A percentile compares a stretch with the other conserved stretches of the same genome.
These are phyloP conservation scores for Aaosphaeria pasadenensis DNA, from an alignment of 2,329 filamentous ascomycete species.

Conservation along the genomic window DNA sequence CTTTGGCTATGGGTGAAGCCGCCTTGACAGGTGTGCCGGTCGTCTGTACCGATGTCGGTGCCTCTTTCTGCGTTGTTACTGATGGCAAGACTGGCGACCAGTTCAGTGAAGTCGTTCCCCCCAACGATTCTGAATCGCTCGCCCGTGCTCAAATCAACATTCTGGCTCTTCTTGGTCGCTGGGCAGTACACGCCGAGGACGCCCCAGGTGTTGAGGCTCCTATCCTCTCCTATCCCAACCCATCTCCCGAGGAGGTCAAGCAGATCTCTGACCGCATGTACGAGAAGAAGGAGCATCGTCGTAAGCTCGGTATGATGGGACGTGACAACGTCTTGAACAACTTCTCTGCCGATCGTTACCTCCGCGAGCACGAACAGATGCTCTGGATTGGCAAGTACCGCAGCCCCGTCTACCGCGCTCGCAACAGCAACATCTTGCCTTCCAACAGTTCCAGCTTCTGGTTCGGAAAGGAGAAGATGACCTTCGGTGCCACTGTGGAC, in stretches of 20 bases:
- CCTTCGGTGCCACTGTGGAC: not conserved
- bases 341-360: conserved; percentile 54
- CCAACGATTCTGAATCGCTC: conserved; percentile 56
- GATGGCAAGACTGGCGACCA: conserved; percentile 40
- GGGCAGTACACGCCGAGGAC: conserved; percentile 54
- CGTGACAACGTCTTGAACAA: conserved; percentile 54
- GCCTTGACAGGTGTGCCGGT: conserved; percentile 51
- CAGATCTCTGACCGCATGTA: conserved; percentile 54
- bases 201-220: conserved; percentile 28
- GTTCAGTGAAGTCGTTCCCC: conserved; percentile 58
- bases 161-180: conserved; percentile 57
- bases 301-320: conserved; percentile 53
- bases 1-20: conserved; percentile 50
- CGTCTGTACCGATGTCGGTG: conserved; percentile 53
- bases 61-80: conserved; percentile 50
- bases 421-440: not conserved
- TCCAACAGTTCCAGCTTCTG: not conserved
- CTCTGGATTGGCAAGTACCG: conserved; percentile 13
- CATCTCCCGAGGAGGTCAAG: conserved; percentile 46
- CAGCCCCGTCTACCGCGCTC: not conserved
- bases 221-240: conserved; percentile 40
- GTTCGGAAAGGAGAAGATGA: not conserved
- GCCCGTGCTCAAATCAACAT: conserved; percentile 58
- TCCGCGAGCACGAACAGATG: conserved; percentile 55
- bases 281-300: conserved; percentile 50